Conservation (phyloP, 2,329 filamentous ascomycete genomes). For the Exophiala phaeomuriformis region DNA sequence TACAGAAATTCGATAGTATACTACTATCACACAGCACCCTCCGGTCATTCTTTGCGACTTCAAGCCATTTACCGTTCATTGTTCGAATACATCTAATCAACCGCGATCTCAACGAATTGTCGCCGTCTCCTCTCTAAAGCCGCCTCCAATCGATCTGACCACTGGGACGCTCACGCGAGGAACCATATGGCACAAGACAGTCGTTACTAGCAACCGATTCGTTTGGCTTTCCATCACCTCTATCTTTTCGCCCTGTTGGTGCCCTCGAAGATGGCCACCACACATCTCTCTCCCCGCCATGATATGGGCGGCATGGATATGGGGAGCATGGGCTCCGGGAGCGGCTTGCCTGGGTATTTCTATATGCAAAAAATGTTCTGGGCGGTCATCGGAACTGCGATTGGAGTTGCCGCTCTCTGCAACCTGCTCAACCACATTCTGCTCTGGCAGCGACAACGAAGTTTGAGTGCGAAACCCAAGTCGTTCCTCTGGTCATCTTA, state of each 20-base stretch:
- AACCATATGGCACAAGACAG: too few species aligned
- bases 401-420: constrained; percentile 32
- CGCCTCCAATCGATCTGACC: too few species aligned
- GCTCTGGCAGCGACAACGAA: constrained; percentile 41
- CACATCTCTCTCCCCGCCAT: constrained; percentile 7
- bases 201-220: too few species aligned
- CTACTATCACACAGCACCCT: too few species aligned
- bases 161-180: too few species aligned
- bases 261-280: not conserved
- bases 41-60: too few species aligned
- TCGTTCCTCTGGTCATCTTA: constrained; percentile 41
- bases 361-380: constrained; percentile 49
- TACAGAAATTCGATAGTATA: too few species aligned
- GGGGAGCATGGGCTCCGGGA: constrained; percentile 11
- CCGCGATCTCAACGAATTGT: too few species aligned
- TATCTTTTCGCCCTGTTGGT: not conserved
- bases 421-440: constrained; percentile 44
- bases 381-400: constrained; percentile 40
- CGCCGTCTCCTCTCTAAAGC: too few species aligned
- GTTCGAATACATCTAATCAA: too few species aligned
- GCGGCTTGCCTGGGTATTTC: constrained; percentile 40
- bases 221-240: too few species aligned
- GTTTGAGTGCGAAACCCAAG: constrained; percentile 49
- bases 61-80: too few species aligned
- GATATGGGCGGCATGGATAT: constrained; percentile 8